Evolutionary conservation across 305 asterid genomes (phyloP).

Genomic region (Fraxinus velutina): DNA sequence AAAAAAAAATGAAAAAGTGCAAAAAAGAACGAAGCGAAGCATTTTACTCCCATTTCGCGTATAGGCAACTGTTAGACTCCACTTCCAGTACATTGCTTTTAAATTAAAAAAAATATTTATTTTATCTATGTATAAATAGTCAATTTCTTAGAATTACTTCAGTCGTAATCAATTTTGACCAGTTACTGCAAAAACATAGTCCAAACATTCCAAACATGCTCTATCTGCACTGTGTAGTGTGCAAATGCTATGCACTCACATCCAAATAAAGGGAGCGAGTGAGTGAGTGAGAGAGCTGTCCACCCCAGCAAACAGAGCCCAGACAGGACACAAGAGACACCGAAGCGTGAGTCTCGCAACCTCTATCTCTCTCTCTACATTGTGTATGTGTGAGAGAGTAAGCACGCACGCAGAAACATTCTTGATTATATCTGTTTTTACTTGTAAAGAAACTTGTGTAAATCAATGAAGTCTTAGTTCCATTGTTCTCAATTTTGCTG

Average conservation of each 20-base stretch:
- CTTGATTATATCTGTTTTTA: neutral
- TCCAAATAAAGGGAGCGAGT: neutral
- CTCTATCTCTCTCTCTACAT: neutral
- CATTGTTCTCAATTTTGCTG: conserved; percentile 15
- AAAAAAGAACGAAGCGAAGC: too few relatives aligned
- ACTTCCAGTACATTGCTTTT: neutral
- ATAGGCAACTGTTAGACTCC: too few relatives aligned
- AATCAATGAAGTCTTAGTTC: conserved; percentile 14
- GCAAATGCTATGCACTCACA: neutral
- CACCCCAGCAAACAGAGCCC: neutral
- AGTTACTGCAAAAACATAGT: neutral
- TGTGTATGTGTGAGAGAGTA: neutral
- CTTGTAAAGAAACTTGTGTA: conserved; percentile 23
- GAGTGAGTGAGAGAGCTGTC: neutral
- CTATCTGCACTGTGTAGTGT: neutral
- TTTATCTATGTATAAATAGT: too few relatives aligned
- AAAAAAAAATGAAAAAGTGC: too few relatives aligned
- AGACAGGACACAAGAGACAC: neutral
- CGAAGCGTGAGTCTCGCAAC: neutral
- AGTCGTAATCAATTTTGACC: neutral
- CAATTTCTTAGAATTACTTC: neutral
- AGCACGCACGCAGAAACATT: neutral
- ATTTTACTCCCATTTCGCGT: too few relatives aligned
- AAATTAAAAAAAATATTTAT: neutral
- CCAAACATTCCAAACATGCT: neutral